Evolutionary conservation across 78 protist genomes (phyloP).

Genomic region (Dictyostelium discoideum): dicty_2.7 NC_007090.3:946501-947000

Average conservation of each 20-base stretch:
- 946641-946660: conserved; percentile 30
- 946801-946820: conserved; percentile 53
- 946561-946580: conserved; percentile 82
- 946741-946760: background rate
- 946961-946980: conserved; percentile 71
- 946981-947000: conserved; percentile 24
- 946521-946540: background rate
- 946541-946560: conserved; percentile 70
- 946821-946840: conserved; percentile 45
- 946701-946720: background rate
- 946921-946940: conserved; percentile 27
- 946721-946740: background rate
- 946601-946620: conserved; percentile 76
- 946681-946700: conserved; percentile 29
- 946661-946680: conserved; percentile 38
- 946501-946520: conserved; percentile 17
- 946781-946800: conserved; percentile 45
- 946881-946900: background rate
- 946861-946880: background rate
- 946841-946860: conserved; percentile 52
- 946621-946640: conserved; percentile 69
- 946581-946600: conserved; percentile 72
- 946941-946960: conserved; percentile 39
- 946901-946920: conserved; percentile 1
- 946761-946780: conserved; percentile 17